Evolutionary conservation across 257 asterid species (phyloP).

Genomic region (Solanum dulcamara): DNA sequence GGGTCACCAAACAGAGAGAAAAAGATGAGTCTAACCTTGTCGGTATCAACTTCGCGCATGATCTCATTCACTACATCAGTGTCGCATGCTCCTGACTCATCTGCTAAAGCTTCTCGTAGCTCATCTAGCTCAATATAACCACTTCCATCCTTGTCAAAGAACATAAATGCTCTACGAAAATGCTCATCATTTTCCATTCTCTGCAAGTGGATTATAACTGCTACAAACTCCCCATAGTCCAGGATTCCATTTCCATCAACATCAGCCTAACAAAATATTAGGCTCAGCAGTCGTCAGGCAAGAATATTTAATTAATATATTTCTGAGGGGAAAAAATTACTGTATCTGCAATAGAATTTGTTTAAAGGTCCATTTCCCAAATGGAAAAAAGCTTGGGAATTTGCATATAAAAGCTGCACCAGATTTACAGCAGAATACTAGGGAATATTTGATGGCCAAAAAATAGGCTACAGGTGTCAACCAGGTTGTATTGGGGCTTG

Average conservation of each 20-base stretch:
- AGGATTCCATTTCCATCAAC: slow-evolving; percentile 81
- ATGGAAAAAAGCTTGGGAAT: neutral
- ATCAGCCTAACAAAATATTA: slow-evolving; percentile 50
- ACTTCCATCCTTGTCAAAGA: slow-evolving; percentile 75
- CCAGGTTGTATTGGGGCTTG: neutral
- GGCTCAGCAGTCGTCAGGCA: neutral
- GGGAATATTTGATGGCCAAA: neutral
- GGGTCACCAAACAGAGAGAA: neutral
- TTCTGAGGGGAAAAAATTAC: neutral
- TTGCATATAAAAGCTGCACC: neutral
- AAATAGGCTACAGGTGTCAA: neutral
- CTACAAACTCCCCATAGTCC: slow-evolving; percentile 94
- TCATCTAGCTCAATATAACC: slow-evolving; percentile 78
- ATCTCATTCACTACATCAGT: slow-evolving; percentile 47
- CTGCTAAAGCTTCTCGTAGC: slow-evolving; percentile 62
- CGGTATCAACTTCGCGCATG: slow-evolving; percentile 83
- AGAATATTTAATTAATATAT: neutral
- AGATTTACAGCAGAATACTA: neutral
- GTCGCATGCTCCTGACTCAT: slow-evolving; percentile 67
- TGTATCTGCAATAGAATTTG: neutral
- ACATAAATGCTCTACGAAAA: slow-evolving; percentile 62
- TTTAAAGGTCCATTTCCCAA: neutral
- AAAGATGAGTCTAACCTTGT: slow-evolving; percentile 46
- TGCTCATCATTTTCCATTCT: slow-evolving; percentile 87
- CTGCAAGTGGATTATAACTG: slow-evolving; percentile 85